phyloP scores from a whole-genome alignment of 495 filamentous ascomycete genomes.

The Cryomyces antarcticus region DNA sequence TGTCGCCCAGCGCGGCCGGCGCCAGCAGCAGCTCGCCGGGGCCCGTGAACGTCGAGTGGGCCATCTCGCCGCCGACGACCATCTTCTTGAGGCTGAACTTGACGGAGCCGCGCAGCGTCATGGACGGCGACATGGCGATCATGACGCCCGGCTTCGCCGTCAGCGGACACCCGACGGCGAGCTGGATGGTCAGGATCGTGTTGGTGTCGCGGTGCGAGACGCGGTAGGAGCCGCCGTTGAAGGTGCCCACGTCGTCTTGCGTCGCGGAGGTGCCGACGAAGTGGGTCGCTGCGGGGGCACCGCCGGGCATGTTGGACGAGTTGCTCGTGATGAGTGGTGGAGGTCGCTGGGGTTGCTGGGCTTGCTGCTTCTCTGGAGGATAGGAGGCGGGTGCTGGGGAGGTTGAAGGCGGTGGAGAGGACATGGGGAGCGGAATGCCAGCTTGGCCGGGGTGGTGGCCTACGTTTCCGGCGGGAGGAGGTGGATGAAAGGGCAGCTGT shows the following conservation, averaged over 20 bases:
- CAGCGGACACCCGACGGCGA: conserved; percentile 77
- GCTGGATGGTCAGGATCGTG: conserved; percentile 68
- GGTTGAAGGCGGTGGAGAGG: neutral
- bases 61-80: conserved; percentile 61
- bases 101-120: conserved; percentile 60
- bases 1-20: conserved; percentile 63
- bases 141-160: conserved; percentile 67
- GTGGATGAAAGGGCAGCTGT: neutral
- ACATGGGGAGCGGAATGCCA: neutral
- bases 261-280: conserved; percentile 40
- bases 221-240: conserved; percentile 87
- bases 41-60: conserved; percentile 63
- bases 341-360: neutral
- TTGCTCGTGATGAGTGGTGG: conserved; percentile 8
- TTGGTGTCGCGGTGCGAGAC: conserved; percentile 88
- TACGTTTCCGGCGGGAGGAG: conserved; percentile 7
- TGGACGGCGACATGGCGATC: conserved; percentile 83
- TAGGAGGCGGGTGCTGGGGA: neutral
- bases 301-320: conserved; percentile 15
- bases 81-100: conserved; percentile 77
- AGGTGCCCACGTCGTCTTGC: conserved; percentile 71
- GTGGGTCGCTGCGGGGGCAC: conserved; percentile 28
- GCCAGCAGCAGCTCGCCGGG: conserved; percentile 80
- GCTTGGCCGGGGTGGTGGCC: conserved; percentile 1
- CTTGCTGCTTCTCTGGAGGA: neutral